Base-by-base conservation (phyloP, 768 basidiomycete species). In the Boletellus ananas region DNA sequence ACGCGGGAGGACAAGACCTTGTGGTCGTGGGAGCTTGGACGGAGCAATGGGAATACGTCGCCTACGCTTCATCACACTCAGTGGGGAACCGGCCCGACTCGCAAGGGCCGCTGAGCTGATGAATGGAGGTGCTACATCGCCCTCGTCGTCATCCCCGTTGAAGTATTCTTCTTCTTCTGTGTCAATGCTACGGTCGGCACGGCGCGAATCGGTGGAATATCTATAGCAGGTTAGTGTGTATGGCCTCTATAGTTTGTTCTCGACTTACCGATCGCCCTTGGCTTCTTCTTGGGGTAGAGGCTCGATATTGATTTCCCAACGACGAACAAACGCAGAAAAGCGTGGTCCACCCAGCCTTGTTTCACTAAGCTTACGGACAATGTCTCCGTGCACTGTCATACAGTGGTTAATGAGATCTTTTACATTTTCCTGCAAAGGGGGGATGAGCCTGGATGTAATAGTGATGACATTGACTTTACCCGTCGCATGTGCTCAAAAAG, bases 221-320 rank as follows among this genome's bases (percentile, higher is more conserved):
- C 79, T 81, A 56, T 37, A 31, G 45, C 34, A 55, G 50, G 48
- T 58, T 47, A 52, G 52, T 25, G 52, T 49, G 43, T 5, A 11
- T 46, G 23, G 35, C 31, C 42, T 35, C 45, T 53, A 34, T 18
- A 23, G 23, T 31, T 14, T 33, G 63, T 67, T 36, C 31, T 18
- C 1, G 27, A 58, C 70, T 51, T 66, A 86, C 83, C 74, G 79
- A 50, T 80, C 76, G 39, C 70, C 60, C 57, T 77, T 79, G 36
- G 70, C 65, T 38, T 76, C 75, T 48, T 75, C 75, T 42, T 72
- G 72, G 33, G 84, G 83, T 54, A 76, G 77, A 27, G 86, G 87
- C 54, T 94, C 90, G 53, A 85, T 85, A 70, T 94, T 96, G 75
- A 94, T 91, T 68, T 97, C 96, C 80, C 87, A 94, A 43, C 86